Conservation (phyloP, 176 grass and related monocot species). For the Aegilops sharonensis region DNA sequence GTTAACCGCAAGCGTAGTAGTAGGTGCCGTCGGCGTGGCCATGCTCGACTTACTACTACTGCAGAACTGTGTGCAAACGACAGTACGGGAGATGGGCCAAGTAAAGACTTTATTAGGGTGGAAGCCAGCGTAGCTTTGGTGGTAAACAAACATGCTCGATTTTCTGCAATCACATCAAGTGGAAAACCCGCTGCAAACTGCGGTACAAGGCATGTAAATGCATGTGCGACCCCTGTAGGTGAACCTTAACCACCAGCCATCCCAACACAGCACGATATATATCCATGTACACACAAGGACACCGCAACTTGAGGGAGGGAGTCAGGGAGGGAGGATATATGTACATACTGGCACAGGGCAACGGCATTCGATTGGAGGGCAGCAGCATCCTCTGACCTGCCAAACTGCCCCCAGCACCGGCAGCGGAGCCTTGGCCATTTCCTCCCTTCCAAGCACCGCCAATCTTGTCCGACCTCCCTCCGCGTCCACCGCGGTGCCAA, state of each 20-base stretch:
- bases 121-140: not conserved
- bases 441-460: constrained; percentile 45
- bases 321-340: not conserved
- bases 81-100: too few relatives aligned
- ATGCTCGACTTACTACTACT: not conserved
- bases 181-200: not conserved
- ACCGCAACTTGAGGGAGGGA: not conserved
- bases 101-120: not conserved
- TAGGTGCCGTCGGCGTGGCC: not conserved
- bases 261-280: not conserved
- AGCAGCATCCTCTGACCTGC: constrained; percentile 37
- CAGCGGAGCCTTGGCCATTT: constrained; percentile 11
- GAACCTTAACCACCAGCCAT: not conserved
- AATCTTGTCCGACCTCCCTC: constrained; percentile 37
- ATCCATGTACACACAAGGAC: not conserved
- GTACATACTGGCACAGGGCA: not conserved
- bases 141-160: not conserved
- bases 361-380: not conserved
- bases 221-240: constrained; percentile 2
- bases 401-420: constrained; percentile 27
- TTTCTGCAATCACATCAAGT: not conserved
- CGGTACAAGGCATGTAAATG: not conserved
- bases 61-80: not conserved
- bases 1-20: too few relatives aligned
- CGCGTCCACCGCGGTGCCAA: constrained; percentile 9